phyloP scores from a whole-genome alignment of 805 yeast genomes.

The Kuraishia floccosa region DNA sequence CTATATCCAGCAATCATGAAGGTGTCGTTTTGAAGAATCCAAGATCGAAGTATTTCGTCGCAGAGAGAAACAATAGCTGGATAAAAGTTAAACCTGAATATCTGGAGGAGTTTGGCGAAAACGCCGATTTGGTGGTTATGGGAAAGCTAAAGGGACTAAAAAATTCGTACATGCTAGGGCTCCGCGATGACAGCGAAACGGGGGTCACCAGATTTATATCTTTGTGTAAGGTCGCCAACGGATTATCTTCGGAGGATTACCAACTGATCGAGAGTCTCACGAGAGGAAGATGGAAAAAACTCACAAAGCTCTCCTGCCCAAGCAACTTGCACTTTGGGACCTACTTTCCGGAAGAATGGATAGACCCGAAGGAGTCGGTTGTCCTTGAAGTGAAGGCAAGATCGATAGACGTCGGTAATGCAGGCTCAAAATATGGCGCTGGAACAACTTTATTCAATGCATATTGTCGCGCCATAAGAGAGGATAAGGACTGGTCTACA shows the following conservation, averaged over 20 bases:
- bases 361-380: slow-evolving; percentile 64
- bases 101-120: slow-evolving; percentile 76
- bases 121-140: slow-evolving; percentile 66
- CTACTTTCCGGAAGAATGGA: slow-evolving; percentile 63
- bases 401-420: slow-evolving; percentile 41
- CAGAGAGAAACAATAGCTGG: slow-evolving; percentile 57
- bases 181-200: slow-evolving; percentile 15
- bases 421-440: slow-evolving; percentile 38
- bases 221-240: slow-evolving; percentile 78
- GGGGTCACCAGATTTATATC: slow-evolving; percentile 33
- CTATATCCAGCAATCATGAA: slow-evolving; percentile 58
- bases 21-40: slow-evolving; percentile 73
- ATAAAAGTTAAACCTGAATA: slow-evolving; percentile 88
- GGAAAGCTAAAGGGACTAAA: slow-evolving; percentile 73
- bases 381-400: slow-evolving; percentile 81
- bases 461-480: slow-evolving; percentile 54
- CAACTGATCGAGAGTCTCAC: slow-evolving; percentile 46
- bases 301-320: slow-evolving; percentile 28
- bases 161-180: slow-evolving; percentile 63
- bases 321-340: slow-evolving; percentile 41
- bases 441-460: slow-evolving; percentile 70
- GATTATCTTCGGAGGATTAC: slow-evolving; percentile 57
- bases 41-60: slow-evolving; percentile 44
- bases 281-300: slow-evolving; percentile 47
- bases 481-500: slow-evolving; percentile 52